Evolutionary conservation across 192 early-diverging fungal genomes (phyloP).

Genomic region (Anaeromyces robustus): DNA sequence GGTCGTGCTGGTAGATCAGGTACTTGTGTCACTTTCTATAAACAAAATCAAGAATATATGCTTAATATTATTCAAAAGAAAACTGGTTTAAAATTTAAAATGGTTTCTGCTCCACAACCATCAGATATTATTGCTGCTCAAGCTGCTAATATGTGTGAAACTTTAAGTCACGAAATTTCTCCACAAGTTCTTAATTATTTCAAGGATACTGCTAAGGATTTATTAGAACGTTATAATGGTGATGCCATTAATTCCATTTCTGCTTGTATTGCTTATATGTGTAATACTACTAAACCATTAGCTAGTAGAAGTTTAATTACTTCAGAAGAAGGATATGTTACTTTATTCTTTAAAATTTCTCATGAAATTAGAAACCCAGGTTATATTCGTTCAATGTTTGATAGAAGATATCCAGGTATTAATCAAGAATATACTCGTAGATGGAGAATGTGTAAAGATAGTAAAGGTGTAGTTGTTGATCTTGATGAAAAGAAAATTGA

Average conservation of each 20-base stretch:
- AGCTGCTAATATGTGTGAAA: conserved; percentile 56
- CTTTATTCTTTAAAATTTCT: conserved; percentile 55
- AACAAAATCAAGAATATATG: conserved; percentile 69
- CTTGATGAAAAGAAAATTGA: conserved; percentile 52
- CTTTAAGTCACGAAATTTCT: conserved; percentile 44
- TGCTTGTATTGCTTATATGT: conserved; percentile 76
- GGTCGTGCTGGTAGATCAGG: conserved; percentile 81
- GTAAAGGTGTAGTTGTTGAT: conserved; percentile 72
- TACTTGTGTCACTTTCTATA: conserved; percentile 85
- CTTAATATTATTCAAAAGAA: conserved; percentile 55
- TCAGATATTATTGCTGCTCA: conserved; percentile 74
- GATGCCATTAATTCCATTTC: conserved; percentile 63
- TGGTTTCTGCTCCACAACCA: conserved; percentile 71
- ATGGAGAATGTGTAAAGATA: conserved; percentile 76
- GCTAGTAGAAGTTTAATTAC: conserved; percentile 65
- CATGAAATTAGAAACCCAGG: conserved; percentile 46
- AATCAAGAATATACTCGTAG: conserved; percentile 62
- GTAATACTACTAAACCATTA: conserved; percentile 71
- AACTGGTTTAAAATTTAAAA: conserved; percentile 67
- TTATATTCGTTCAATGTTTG: neutral
- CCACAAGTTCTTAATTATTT: conserved; percentile 68
- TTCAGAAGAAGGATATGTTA: conserved; percentile 65
- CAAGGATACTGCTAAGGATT: conserved; percentile 45
- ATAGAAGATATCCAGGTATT: conserved; percentile 37
- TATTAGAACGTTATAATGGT: conserved; percentile 48